Evolutionary conservation across 2,329 filamentous ascomycete genomes (phyloP), one percentile per base, ranked within the genome.

Genomic region (Geosmithia putterillii): DNA sequence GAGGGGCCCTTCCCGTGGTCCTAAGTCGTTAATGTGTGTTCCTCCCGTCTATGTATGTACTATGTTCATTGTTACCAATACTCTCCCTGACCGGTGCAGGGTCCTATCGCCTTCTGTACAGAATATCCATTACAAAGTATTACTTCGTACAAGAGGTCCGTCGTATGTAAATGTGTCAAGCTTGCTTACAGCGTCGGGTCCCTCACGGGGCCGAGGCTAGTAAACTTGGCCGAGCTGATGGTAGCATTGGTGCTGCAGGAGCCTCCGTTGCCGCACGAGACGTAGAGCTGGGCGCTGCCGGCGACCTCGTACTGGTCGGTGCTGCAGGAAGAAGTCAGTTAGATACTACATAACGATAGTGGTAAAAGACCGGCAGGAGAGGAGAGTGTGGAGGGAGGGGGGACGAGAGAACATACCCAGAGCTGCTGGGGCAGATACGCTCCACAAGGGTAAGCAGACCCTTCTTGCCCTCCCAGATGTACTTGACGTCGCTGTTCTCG

Each of bases 401-500:
- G 18, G 14, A 35, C 20, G 8, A 5, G 15, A 37, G 9, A 4
- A 53, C 61, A 51, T 55, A 67, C 65, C 60, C 63, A 5, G 59
- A 48, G 2, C 49, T 20, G 12, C 50, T 51, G 1, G 63, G 58
- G 51, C 70, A 74, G 14, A 64, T 57, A 22, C 57, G 57, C 57
- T 74, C 67, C 60, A 64, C 19, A 39, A 38, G 35, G 35, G 19
- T 32, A 38, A 73, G 47, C 35, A 55, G 54, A 22, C 49, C 48
- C 4, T 48, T 36, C 4, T 49, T 42, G 19, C 51, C 38, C 12
- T 52, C 38, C 57, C 57, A 73, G 48, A 71, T 63, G 47, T 74
- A 74, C 46, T 66, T 55, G 47, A 69, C 56, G 8, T 54, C 43
- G 1, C 42, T 9, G 51, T 69, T 52, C 38, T 68, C 62, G 51